Conservation (phyloP, 169 alveolate species). For the Plasmodium falciparum region DNA sequence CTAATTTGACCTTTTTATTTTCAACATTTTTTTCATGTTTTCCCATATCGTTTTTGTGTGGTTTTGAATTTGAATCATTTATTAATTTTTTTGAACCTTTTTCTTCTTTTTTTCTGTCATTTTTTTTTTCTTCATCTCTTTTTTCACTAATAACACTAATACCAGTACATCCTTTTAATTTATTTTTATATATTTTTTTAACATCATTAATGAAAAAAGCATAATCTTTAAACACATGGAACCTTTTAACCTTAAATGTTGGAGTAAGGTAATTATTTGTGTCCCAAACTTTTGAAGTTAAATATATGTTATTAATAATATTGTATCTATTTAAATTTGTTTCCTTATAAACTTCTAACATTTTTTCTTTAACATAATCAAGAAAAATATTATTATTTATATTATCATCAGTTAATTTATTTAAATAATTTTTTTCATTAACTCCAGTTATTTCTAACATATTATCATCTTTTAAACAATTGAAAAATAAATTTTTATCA, state of each 20-base stretch:
- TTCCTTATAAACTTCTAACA: no score
- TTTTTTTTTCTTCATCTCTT: neutral
- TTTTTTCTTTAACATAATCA: no score
- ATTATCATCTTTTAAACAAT: slow-evolving; percentile 5
- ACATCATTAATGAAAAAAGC: no score
- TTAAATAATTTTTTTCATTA: neutral
- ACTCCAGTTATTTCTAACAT: neutral
- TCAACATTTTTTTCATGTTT: no score
- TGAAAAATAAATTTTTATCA: slow-evolving; percentile 7
- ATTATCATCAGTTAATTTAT: no score
- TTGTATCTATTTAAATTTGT: no score
- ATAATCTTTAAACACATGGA: neutral
- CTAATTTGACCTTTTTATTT: no score
- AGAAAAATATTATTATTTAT: no score
- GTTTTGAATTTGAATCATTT: no score
- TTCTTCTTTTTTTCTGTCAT: neutral
- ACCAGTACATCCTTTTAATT: neutral
- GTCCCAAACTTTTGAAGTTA: slow-evolving; percentile 16
- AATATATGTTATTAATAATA: no score
- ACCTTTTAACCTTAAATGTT: slow-evolving; percentile 16
- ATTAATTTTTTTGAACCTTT: no score
- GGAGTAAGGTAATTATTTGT: slow-evolving; percentile 41
- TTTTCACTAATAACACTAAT: neutral
- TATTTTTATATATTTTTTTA: neutral
- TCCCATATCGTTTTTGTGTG: no score